Evolutionary conservation across 2,329 filamentous ascomycete species (phyloP).

Genomic region (Dactylellina drechsleri): DNA sequence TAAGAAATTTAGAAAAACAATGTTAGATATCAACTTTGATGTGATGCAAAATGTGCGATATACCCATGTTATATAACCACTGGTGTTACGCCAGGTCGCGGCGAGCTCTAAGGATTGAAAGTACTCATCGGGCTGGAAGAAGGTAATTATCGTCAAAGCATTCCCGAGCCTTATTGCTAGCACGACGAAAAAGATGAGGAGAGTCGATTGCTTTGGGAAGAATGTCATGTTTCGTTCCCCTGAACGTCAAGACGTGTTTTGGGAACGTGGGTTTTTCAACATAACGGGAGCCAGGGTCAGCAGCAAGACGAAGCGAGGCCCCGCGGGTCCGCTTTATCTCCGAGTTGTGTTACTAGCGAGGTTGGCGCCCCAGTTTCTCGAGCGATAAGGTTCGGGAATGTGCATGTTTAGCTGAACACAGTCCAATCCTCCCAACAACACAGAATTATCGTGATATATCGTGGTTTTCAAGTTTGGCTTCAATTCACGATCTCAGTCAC

Average conservation of each 20-base stretch:
- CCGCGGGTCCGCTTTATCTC: too few relatives aligned
- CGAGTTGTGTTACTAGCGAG: too few relatives aligned
- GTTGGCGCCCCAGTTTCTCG: background rate
- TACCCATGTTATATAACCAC: constrained; percentile 96
- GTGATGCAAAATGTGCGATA: constrained; percentile 58
- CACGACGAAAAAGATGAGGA: constrained; percentile 59
- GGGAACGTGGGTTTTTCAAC: background rate
- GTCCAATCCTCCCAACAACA: background rate
- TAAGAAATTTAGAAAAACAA: constrained; percentile 61
- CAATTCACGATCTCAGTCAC: background rate
- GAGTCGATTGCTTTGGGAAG: constrained; percentile 23
- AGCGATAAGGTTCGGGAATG: background rate
- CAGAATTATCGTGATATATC: background rate
- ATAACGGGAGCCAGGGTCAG: too few relatives aligned
- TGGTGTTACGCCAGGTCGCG: constrained; percentile 82
- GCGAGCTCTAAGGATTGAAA: constrained; percentile 96
- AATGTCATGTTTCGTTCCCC: constrained; percentile 19
- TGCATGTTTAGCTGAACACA: background rate
- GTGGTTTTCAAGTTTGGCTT: background rate
- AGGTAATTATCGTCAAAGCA: constrained; percentile 80
- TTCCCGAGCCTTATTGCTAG: constrained; percentile 81
- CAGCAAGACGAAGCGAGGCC: too few relatives aligned
- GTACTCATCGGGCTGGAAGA: constrained; percentile 98
- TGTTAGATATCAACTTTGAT: background rate
- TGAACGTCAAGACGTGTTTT: background rate